Conservation (phyloP, 1,284 basidiomycete genomes). For the Ustilago hordei region DNA sequence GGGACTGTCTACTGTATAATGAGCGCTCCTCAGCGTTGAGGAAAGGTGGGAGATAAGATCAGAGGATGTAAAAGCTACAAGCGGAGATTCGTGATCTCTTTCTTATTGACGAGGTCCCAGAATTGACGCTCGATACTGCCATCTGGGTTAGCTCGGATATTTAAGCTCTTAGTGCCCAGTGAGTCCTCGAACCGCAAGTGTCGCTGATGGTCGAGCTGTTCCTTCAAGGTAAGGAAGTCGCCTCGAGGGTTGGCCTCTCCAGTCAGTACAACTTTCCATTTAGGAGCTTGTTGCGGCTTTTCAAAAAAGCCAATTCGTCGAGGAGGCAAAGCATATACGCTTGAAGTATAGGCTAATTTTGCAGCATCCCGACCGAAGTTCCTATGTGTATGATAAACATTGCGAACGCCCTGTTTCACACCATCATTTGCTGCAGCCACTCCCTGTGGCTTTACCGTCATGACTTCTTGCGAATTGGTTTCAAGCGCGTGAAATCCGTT, state of each 20-base stretch:
- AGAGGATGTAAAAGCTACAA: too few relatives aligned
- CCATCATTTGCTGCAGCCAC: too few relatives aligned
- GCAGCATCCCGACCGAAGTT: neutral
- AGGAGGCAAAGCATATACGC: neutral
- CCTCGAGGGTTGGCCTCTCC: rapidly evolving
- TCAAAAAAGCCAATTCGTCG: rapidly evolving
- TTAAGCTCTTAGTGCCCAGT: neutral
- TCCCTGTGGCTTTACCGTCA: too few relatives aligned
- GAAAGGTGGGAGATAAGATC: too few relatives aligned
- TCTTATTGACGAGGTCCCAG: neutral
- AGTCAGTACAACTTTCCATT: neutral
- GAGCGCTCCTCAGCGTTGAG: too few relatives aligned
- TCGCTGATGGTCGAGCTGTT: neutral
- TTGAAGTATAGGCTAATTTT: neutral
- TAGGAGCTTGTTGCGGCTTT: neutral
- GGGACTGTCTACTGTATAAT: too few relatives aligned
- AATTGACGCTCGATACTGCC: neutral
- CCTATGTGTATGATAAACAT: neutral
- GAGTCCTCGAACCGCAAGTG: neutral
- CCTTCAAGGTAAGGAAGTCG: neutral
- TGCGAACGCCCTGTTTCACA: neutral
- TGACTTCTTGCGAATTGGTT: too few relatives aligned
- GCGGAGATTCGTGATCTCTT: neutral
- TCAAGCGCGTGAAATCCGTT: too few relatives aligned
- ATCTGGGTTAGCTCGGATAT: neutral